Evolutionary conservation across 345 rosid genomes (phyloP).

Genomic region (Litchi chinensis): DNA sequence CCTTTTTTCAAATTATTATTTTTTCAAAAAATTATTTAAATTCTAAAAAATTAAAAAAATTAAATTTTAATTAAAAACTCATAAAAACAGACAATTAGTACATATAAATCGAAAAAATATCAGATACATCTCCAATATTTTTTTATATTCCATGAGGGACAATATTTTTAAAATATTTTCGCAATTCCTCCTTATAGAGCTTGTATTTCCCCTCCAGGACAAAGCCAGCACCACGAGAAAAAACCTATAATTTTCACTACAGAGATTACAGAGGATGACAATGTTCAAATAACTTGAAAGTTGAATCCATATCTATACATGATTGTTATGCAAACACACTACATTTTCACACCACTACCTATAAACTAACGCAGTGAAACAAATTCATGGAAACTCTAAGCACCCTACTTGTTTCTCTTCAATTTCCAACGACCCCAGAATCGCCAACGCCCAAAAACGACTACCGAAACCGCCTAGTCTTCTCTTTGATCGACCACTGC

Average conservation of each 20-base stretch:
- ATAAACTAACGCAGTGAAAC: too few relatives aligned
- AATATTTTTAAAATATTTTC: too few relatives aligned
- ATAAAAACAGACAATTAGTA: too few relatives aligned
- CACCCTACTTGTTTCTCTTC: conserved; percentile 39
- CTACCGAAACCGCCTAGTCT: conserved; percentile 29
- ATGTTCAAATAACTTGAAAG: neutral
- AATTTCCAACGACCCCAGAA: conserved; percentile 35
- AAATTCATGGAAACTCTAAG: conserved; percentile 33
- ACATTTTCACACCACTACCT: neutral
- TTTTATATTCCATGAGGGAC: too few relatives aligned
- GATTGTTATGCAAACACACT: neutral
- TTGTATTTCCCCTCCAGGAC: too few relatives aligned
- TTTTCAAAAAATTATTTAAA: too few relatives aligned
- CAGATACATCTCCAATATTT: too few relatives aligned
- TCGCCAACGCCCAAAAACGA: conserved; percentile 36
- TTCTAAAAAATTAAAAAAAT: too few relatives aligned
- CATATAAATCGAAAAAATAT: too few relatives aligned
- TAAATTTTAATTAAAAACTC: too few relatives aligned
- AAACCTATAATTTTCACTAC: neutral
- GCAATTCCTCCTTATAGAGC: too few relatives aligned
- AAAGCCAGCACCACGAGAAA: neutral
- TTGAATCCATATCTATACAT: neutral
- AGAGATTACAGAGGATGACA: neutral
- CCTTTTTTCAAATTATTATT: too few relatives aligned
- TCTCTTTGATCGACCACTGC: conserved; percentile 46